These are phyloP conservation scores for Ogataea nonfermentans DNA, from an alignment of 805 yeast genomes.

Conservation along the genomic window DNA sequence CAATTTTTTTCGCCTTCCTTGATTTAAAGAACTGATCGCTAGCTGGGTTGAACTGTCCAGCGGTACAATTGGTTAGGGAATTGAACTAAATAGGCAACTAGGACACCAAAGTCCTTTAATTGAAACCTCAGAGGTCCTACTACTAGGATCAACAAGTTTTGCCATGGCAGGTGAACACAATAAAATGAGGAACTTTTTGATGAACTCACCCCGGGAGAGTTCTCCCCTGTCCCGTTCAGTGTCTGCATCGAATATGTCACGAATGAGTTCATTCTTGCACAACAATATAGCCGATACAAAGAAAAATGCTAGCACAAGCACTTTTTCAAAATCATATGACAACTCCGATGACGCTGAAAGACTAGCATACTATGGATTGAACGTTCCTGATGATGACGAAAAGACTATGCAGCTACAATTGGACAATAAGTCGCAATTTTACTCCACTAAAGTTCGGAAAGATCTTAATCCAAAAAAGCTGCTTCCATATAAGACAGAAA, in stretches of 20 bases:
- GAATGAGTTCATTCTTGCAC: slow-evolving; percentile 12
- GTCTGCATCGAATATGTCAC: slow-evolving; percentile 22
- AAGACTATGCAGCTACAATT: slow-evolving; percentile 26
- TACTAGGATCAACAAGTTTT: background rate
- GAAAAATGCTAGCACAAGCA: slow-evolving; percentile 2
- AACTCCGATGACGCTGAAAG: slow-evolving; percentile 22
- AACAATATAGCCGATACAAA: slow-evolving; percentile 2
- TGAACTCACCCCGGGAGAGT: slow-evolving; percentile 23
- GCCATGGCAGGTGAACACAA: slow-evolving; percentile 12
- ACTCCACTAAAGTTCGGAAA: slow-evolving; percentile 21
- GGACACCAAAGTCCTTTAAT: no score
- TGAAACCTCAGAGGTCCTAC: no score
- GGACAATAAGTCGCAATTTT: slow-evolving; percentile 26
- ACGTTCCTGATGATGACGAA: slow-evolving; percentile 53
- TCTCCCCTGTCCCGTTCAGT: slow-evolving; percentile 29
- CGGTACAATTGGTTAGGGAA: background rate
- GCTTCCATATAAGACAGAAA: slow-evolving; percentile 74
- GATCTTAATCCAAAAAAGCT: slow-evolving; percentile 25
- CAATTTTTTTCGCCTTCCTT: slow-evolving; percentile 7
- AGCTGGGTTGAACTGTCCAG: background rate
- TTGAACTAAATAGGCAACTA: background rate
- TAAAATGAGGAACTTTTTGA: slow-evolving; percentile 13
- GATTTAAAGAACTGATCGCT: background rate
- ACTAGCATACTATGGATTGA: slow-evolving; percentile 42
- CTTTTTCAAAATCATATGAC: slow-evolving; percentile 7